Conservation (phyloP, 345 rosid genomes). For the Citrus hindsii region DNA sequence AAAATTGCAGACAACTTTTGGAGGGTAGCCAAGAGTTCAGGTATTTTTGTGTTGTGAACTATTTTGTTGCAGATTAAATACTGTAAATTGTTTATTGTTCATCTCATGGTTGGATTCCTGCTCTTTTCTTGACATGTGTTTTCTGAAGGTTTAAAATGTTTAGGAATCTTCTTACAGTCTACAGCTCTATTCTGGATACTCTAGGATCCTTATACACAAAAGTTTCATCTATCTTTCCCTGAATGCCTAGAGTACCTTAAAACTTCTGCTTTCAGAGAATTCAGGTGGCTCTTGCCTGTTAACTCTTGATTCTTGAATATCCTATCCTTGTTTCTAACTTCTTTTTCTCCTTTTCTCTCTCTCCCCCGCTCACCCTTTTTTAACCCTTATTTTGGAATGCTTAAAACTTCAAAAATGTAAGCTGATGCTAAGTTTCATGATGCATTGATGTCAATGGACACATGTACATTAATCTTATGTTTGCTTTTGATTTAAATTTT, state of each 20-base stretch:
- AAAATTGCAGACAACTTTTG: slow-evolving; percentile 55
- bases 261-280: background rate
- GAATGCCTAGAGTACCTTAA: background rate
- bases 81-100: slow-evolving; percentile 6
- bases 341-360: background rate
- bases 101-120: slow-evolving; percentile 3
- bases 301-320: background rate
- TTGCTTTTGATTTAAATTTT: background rate
- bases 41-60: slow-evolving; percentile 35
- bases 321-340: background rate
- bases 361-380: background rate
- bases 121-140: background rate
- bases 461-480: background rate
- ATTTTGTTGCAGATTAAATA: slow-evolving; percentile 1
- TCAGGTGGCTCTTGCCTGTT: background rate
- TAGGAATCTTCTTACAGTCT: background rate
- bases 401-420: background rate
- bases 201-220: background rate
- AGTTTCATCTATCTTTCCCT: background rate
- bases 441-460: background rate
- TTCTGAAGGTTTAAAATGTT: background rate
- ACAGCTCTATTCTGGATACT: background rate
- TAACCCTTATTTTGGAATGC: background rate
- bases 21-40: slow-evolving; percentile 79
- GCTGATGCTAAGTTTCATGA: background rate